Base-by-base conservation (phyloP, 176 grass and related monocot species). In the barley (Hordeum vulgare) region DNA sequence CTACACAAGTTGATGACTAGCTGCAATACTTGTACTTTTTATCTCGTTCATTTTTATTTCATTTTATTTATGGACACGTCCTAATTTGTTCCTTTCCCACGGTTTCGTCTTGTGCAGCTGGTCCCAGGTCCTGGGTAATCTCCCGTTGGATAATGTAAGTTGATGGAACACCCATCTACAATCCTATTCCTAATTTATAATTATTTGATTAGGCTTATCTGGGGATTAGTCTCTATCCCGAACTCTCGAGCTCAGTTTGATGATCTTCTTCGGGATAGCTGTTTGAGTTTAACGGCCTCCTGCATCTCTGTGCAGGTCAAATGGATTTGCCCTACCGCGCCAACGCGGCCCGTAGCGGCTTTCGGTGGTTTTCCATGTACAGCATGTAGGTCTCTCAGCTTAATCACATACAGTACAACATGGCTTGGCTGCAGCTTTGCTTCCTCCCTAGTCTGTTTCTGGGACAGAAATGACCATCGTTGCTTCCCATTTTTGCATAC, bases 311-410 rank as follows among this genome's bases (percentile, higher is more conserved):
- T 89, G 86, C 89, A 96, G 97, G 86, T 99, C 66, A 99, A 99
- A 86, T 99, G 97, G 97, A 99, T 99, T 80, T 99, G 93, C 62
- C 97, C 93, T 75, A 96, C 93, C 58, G 97, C 97, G 61, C 91
- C 97, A 77, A 94, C 91, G 24, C 74, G 93, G 61, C 69, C 93
- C 81, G 97, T 99, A 9, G 90, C 91, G 3, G 94, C 91, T 85
- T 90, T 96, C 66, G 97, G 97, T 61, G 97, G 97, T 72, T 94
- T 99, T 84, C 89, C 97, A 27, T 99, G 97, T 89, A 96, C 97
- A 65, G 91, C 97, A 71, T 99, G 97, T 99, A 85, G 51, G 87
- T 90, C 44, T 84, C 61, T 86, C 74, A 83, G 74, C 71, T 49
- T 49, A 44, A 51, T 18, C 18, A 51, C 15, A 18, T 47, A 47